Percentiles rank a stretch among this genome's conserved stretches.
Evolutionary conservation across 2,329 filamentous ascomycete species (phyloP).

Genomic region (Ophiostoma sp.): DNA sequence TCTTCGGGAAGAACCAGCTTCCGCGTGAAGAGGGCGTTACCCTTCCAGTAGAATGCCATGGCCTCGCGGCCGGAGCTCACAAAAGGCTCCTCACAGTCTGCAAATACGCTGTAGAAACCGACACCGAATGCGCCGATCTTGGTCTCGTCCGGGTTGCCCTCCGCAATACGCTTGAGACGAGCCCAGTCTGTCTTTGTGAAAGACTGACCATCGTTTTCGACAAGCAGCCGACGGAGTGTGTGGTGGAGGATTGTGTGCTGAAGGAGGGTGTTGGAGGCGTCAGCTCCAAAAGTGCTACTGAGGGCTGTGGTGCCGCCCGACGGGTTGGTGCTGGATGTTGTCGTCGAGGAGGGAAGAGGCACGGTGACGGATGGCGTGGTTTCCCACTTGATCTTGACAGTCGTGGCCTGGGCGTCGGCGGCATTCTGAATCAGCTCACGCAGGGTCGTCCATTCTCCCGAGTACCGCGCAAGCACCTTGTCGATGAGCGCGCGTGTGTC

Average conservation of each 20-base stretch:
- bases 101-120: conserved; percentile 97
- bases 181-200: conserved; percentile 92
- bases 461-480: conserved; percentile 94
- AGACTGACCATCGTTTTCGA: conserved; percentile 84
- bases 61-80: conserved; percentile 87
- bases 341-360: conserved; percentile 56
- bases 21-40: conserved; percentile 92
- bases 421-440: conserved; percentile 97
- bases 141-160: conserved; percentile 96
- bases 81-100: conserved; percentile 96
- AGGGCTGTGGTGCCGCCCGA: not conserved
- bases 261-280: conserved; percentile 62
- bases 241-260: conserved; percentile 82
- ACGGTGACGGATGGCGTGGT: conserved; percentile 76
- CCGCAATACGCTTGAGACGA: conserved; percentile 91
- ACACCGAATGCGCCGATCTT: conserved; percentile 99
- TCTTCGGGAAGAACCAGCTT: conserved; percentile 64
- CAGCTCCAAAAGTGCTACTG: not conserved
- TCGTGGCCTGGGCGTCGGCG: conserved; percentile 89
- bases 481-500: conserved; percentile 96
- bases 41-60: conserved; percentile 99
- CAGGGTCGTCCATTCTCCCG: conserved; percentile 85
- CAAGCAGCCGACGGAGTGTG: conserved; percentile 78
- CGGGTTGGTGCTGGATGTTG: not conserved
- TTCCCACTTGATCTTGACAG: conserved; percentile 87